phyloP scores from a whole-genome alignment of 2,329 filamentous ascomycete genomes.

The Metarhizium album region DNA sequence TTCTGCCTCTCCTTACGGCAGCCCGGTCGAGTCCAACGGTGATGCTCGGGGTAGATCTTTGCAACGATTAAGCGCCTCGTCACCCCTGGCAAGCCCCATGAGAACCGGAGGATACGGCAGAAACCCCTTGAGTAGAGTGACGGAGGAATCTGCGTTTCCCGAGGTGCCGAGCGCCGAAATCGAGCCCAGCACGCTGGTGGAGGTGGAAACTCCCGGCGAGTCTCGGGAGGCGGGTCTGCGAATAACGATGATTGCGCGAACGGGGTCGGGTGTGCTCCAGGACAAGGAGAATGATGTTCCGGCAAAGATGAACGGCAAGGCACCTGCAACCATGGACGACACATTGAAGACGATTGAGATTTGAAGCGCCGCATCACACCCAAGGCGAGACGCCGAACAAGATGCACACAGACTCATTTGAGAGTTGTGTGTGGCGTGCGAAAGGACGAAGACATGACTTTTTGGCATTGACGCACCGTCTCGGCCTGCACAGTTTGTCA shows the following conservation, averaged over 20 bases:
- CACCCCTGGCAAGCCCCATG: conserved; percentile 54
- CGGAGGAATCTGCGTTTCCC: conserved; percentile 49
- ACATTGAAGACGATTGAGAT: conserved; percentile 54
- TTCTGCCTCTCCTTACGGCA: conserved; percentile 52
- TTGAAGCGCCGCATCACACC: conserved; percentile 16
- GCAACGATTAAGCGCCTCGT: conserved; percentile 56
- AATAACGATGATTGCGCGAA: conserved; percentile 20
- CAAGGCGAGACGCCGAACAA: not conserved
- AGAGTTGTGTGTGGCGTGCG: conserved; percentile 37
- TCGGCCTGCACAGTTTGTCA: not conserved
- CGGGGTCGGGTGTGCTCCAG: conserved; percentile 26
- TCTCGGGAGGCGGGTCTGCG: conserved; percentile 27
- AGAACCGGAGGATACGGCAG: conserved; percentile 55
- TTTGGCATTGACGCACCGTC: not conserved
- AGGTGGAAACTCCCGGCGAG: conserved; percentile 42
- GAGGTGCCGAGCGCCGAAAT: conserved; percentile 27
- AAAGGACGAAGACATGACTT: conserved; percentile 14
- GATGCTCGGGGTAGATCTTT: conserved; percentile 60
- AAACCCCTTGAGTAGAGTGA: conserved; percentile 63
- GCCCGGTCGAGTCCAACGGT: conserved; percentile 47
- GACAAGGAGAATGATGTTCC: conserved; percentile 27
- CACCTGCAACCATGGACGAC: conserved; percentile 33
- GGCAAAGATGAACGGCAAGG: conserved; percentile 33
- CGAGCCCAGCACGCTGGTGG: conserved; percentile 40
- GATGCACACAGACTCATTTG: not conserved